Percentiles rank a stretch among this genome's conserved stretches.
Evolutionary conservation across 768 basidiomycete species (phyloP).

Genomic region (Leccinum variicolor): DNA sequence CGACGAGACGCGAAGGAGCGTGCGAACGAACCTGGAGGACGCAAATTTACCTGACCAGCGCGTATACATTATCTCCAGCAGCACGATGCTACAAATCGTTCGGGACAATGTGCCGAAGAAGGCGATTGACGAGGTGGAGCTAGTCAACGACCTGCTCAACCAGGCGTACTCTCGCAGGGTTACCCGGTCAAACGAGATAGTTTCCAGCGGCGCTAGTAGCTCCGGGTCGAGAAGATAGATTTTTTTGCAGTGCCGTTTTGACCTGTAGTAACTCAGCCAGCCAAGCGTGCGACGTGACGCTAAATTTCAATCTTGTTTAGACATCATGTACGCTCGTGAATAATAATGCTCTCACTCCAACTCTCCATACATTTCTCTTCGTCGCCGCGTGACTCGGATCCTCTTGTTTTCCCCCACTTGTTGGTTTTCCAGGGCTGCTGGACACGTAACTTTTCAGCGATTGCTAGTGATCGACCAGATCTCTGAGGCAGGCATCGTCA

Average conservation of each 20-base stretch:
- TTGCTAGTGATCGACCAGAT: slow-evolving; percentile 36
- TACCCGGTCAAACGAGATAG: background rate
- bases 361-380: background rate
- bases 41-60: slow-evolving; percentile 20
- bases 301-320: background rate
- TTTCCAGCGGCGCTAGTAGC: background rate
- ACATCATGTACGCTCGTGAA: background rate
- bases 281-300: background rate
- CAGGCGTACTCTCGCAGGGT: slow-evolving; percentile 1
- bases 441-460: slow-evolving; percentile 32
- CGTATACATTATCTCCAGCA: slow-evolving; percentile 27
- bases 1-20: slow-evolving; percentile 17
- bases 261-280: background rate
- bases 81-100: slow-evolving; percentile 11
- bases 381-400: background rate
- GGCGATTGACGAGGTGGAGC: slow-evolving; percentile 12
- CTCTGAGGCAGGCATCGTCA: slow-evolving; percentile 34
- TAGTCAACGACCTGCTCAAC: slow-evolving; percentile 9
- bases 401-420: background rate
- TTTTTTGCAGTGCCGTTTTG: background rate
- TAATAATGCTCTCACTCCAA: background rate
- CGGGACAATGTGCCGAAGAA: slow-evolving; percentile 9
- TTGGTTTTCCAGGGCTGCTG: slow-evolving; percentile 28
- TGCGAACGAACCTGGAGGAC: slow-evolving; percentile 15
- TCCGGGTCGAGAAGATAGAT: background rate